These are phyloP conservation scores for Phyllosticta citriasiana DNA, from an alignment of 2,329 filamentous ascomycete species.

Conservation along the genomic window DNA sequence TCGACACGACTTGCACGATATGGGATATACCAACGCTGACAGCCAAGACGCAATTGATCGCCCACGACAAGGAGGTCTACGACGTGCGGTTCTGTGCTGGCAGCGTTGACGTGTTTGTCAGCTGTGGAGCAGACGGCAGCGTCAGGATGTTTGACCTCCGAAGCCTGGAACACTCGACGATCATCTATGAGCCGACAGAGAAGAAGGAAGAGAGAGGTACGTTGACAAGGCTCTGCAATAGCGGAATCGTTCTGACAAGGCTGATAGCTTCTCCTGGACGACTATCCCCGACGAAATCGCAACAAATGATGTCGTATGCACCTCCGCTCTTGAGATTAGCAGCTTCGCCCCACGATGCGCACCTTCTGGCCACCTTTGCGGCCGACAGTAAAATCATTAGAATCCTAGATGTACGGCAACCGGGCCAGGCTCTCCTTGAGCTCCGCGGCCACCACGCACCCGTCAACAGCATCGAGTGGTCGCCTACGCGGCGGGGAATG, in stretches of 20 bases:
- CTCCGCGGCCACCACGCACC: constrained; percentile 77
- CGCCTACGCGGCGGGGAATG: constrained; percentile 72
- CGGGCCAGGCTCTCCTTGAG: constrained; percentile 87
- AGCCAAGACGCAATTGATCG: constrained; percentile 95
- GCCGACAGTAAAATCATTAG: constrained; percentile 86
- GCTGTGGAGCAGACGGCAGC: constrained; percentile 92
- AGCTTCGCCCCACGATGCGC: constrained; percentile 90
- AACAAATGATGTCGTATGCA: constrained; percentile 59
- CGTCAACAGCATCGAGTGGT: constrained; percentile 95
- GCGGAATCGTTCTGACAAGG: constrained; percentile 3
- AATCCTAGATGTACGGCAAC: constrained; percentile 91
- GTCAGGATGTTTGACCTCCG: constrained; percentile 97
- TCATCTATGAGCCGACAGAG: constrained; percentile 94
- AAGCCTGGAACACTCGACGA: constrained; percentile 94
- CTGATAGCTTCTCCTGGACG: constrained; percentile 36
- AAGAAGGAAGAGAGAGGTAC: constrained; percentile 49
- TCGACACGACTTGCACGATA: constrained; percentile 97
- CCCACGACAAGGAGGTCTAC: constrained; percentile 97
- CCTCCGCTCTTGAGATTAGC: constrained; percentile 68
- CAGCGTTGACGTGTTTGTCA: constrained; percentile 97
- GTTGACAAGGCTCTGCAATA: constrained; percentile 13
- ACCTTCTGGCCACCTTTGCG: constrained; percentile 94
- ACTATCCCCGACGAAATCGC: constrained; percentile 62
- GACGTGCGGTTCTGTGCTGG: constrained; percentile 97
- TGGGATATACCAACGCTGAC: constrained; percentile 98